Evolutionary conservation across 2,329 filamentous ascomycete genomes (phyloP).

Genomic region (Akanthomyces dipterigenus): DNA sequence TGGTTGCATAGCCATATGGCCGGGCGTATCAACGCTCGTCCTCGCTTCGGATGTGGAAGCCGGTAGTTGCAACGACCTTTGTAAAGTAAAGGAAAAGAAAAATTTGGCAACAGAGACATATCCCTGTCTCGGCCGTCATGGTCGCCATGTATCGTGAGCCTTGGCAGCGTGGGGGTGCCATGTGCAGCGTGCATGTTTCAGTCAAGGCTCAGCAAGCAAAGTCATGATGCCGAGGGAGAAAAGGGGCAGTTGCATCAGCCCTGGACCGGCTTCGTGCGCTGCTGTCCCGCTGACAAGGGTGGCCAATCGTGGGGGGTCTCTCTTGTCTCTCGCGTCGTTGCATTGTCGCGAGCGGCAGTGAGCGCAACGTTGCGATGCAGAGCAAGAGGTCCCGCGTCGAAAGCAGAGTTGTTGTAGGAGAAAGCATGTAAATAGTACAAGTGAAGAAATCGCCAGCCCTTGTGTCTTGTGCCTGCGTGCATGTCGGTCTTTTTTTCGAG

Average conservation of each 20-base stretch:
- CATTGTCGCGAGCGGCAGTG: not conserved
- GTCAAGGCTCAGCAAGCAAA: not conserved
- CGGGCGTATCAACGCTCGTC: no score
- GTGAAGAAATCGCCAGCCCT: not conserved
- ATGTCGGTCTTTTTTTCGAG: not conserved
- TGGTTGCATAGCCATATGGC: not conserved
- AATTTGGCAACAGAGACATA: no score
- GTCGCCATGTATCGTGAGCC: not conserved
- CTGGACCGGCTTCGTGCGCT: not conserved
- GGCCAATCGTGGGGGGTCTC: not conserved
- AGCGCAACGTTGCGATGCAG: constrained; percentile 4
- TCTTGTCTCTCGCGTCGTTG: not conserved
- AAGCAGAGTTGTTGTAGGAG: not conserved
- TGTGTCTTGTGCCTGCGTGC: not conserved
- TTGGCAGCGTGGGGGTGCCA: not conserved
- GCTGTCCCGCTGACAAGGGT: not conserved
- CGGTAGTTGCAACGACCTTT: not conserved
- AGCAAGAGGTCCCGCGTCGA: not conserved
- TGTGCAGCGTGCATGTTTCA: not conserved
- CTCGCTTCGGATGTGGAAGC: not conserved
- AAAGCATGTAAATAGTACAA: not conserved
- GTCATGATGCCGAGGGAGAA: not conserved
- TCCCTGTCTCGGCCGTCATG: not conserved
- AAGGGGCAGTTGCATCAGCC: not conserved
- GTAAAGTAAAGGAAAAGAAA: not conserved